Evolutionary conservation across 1,284 basidiomycete species (phyloP).

Genomic region (Bondarzewia mesenterica): DNA sequence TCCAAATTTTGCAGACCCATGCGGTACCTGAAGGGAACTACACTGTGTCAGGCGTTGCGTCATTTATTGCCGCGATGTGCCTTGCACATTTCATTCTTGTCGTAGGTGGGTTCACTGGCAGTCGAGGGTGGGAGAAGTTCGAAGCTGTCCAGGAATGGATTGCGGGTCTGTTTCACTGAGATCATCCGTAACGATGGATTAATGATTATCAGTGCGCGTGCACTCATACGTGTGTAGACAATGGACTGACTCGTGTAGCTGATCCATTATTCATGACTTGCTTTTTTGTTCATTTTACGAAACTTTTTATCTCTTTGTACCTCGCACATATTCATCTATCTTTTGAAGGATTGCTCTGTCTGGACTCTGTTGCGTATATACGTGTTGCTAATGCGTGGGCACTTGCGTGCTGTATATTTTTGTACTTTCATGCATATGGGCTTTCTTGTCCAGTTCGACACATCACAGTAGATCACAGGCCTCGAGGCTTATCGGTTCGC

Average conservation of each 20-base stretch:
- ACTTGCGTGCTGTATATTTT: neutral
- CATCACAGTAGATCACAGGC: no score
- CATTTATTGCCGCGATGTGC: slow-evolving; percentile 41
- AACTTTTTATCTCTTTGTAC: neutral
- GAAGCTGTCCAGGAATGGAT: slow-evolving; percentile 35
- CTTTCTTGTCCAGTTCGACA: no score
- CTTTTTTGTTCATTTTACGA: neutral
- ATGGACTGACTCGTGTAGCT: no score
- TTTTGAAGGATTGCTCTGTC: neutral
- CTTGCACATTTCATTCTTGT: slow-evolving; percentile 44
- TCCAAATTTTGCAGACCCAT: slow-evolving; percentile 3
- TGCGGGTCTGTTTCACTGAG: slow-evolving; percentile 1
- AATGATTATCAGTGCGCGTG: neutral
- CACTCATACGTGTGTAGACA: no score
- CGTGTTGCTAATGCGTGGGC: neutral
- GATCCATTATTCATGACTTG: neutral
- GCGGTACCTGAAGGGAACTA: slow-evolving; percentile 9
- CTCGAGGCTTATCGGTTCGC: no score
- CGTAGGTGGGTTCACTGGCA: slow-evolving; percentile 41
- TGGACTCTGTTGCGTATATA: neutral
- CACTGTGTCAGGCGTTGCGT: slow-evolving; percentile 27
- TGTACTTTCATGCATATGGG: no score
- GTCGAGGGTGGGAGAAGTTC: slow-evolving; percentile 36
- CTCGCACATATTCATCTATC: neutral
- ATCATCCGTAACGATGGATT: neutral